Evolutionary conservation across 805 yeast genomes (phyloP).

Genomic region (Metschnikowia lachancei): DNA sequence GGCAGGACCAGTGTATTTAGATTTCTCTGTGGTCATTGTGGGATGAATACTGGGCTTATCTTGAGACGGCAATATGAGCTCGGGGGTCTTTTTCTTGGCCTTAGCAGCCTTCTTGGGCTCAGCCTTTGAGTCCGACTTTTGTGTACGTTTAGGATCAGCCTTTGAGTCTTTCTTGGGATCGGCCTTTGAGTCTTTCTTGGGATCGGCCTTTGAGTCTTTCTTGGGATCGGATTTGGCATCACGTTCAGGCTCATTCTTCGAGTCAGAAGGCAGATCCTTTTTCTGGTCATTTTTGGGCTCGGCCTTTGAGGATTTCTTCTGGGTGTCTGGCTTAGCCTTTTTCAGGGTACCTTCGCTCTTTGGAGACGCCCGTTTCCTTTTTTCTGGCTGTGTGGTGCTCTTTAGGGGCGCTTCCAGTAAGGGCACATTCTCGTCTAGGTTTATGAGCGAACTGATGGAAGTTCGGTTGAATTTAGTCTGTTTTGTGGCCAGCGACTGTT

Average conservation of each 20-base stretch:
- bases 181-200: slow-evolving; percentile 13
- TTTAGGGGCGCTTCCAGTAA: slow-evolving; percentile 8
- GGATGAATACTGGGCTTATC: slow-evolving; percentile 22
- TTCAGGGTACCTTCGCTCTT: slow-evolving; percentile 16
- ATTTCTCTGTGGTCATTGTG: slow-evolving; percentile 25
- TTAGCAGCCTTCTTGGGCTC: slow-evolving; percentile 10
- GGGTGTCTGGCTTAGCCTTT: slow-evolving; percentile 10
- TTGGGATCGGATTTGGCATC: slow-evolving; percentile 2
- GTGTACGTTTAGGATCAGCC: slow-evolving; percentile 3
- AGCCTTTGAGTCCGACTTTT: slow-evolving; percentile 5
- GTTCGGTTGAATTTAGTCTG: slow-evolving; percentile 26
- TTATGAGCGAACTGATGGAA: slow-evolving; percentile 41
- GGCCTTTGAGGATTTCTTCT: slow-evolving; percentile 8
- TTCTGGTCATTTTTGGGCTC: background rate
- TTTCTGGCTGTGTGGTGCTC: slow-evolving; percentile 2
- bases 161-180: slow-evolving; percentile 14
- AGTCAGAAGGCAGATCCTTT: too few relatives aligned
- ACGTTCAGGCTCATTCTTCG: too few relatives aligned
- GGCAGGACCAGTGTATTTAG: slow-evolving; percentile 7
- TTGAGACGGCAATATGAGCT: slow-evolving; percentile 11
- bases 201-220: slow-evolving; percentile 10
- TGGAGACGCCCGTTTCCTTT: slow-evolving; percentile 14
- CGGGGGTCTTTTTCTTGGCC: slow-evolving; percentile 24
- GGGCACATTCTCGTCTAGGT: slow-evolving; percentile 26
- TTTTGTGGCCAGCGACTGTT: slow-evolving; percentile 3